Base-by-base conservation (phyloP, 768 basidiomycete genomes). In the Naganishia vaughanmartiniae region DNA sequence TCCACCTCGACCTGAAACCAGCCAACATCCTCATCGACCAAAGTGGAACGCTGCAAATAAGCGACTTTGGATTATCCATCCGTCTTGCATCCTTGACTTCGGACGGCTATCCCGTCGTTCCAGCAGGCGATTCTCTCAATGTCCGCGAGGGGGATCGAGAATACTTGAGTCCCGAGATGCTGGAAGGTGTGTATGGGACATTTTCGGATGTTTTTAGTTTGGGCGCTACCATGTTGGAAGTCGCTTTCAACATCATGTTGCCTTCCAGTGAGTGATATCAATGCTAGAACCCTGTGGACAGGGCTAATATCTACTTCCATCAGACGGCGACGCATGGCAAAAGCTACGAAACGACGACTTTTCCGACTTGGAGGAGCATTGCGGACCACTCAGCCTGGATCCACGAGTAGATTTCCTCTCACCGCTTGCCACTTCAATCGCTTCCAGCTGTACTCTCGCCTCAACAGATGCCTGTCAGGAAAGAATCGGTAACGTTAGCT, bases 191-290 rank as follows among this genome's bases (percentile, higher is more conserved):
- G 68, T 99, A 97, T 81, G 89, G 93, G 76, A 91, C 89, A 82
- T 91, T 90, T 72, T 94, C 96, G 66, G 96, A 99, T 84, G 87
- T 98, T 67, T 99, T 98, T 85, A 93, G 94, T 83, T 86, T 99
- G 79, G 96, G 96, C 68, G 91, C 98, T 86, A 90, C 91, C 73
- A 88, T 97, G 83, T 86, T 99, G 66, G 96, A 99, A 85, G 89
- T 92, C 67, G 90, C 94, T 65, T 87, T 92, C 73, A 99, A 99
- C 79, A 93, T 98, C 76, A 87, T 96, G 65, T 92, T 99, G 55
- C 96, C 96, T 82, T 93, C 93, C 83, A 93, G 80, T 90, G 92
- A 67, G 71, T 63, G 0, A 26, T 9, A 3, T 45, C 31, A 7
- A 36, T 4, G 24, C 6, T 21, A 4, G 14, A 14, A 19, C 3